phyloP scores from a whole-genome alignment of 352 stramenopile genomes.

The Phytophthora sp. region DNA sequence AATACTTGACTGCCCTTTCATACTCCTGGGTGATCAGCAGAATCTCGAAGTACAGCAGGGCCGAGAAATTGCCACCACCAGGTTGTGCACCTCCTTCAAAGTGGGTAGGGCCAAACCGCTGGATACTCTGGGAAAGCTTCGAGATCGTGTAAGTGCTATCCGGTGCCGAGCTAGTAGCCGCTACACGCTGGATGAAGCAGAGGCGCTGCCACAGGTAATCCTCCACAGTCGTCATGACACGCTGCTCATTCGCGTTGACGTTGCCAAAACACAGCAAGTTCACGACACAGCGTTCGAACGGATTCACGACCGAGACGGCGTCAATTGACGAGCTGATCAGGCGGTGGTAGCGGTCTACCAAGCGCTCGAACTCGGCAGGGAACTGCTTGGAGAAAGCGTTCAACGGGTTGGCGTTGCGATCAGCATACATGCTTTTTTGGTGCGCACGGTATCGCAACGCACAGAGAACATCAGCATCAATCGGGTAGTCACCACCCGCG shows the following conservation, averaged over 20 bases:
- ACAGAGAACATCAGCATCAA: conserved; percentile 66
- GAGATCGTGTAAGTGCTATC: conserved; percentile 72
- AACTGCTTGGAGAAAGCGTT: conserved; percentile 76
- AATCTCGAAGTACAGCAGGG: conserved; percentile 86
- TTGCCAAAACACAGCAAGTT: conserved; percentile 85
- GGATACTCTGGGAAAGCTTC: conserved; percentile 71
- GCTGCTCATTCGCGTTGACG: conserved; percentile 73
- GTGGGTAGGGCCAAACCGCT: conserved; percentile 75
- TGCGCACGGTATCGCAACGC: conserved; percentile 66
- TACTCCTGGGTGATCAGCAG: conserved; percentile 82
- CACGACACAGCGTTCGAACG: conserved; percentile 81
- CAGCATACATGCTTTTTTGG: conserved; percentile 56
- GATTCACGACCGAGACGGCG: conserved; percentile 70
- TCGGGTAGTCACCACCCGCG: conserved; percentile 43
- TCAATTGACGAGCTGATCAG: conserved; percentile 78
- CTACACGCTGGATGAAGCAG: conserved; percentile 75
- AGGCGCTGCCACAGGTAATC: conserved; percentile 88
- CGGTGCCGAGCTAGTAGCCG: conserved; percentile 34
- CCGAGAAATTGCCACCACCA: conserved; percentile 47
- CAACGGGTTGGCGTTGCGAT: conserved; percentile 40
- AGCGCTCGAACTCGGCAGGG: conserved; percentile 60
- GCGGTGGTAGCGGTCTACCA: conserved; percentile 73
- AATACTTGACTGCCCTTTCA: conserved; percentile 82
- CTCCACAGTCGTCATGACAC: conserved; percentile 83
- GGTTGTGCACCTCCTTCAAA: conserved; percentile 60